phyloP scores from a whole-genome alignment of 768 basidiomycete species.

The Boletus huronensis region DNA sequence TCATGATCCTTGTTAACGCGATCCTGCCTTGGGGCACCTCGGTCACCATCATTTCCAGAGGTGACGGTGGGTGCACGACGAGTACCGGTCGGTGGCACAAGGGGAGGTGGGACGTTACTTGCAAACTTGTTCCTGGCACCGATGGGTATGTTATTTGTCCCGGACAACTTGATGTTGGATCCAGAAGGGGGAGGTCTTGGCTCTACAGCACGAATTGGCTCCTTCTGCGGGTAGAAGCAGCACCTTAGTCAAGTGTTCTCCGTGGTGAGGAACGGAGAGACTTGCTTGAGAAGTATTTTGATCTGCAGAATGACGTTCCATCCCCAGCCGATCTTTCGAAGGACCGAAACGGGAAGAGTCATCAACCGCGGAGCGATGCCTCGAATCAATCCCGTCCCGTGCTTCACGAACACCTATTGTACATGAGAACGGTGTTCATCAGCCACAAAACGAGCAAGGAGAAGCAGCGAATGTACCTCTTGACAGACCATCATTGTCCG shows the following conservation, averaged over 20 bases:
- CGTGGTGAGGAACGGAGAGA: background rate
- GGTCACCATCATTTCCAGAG: slow-evolving; percentile 22
- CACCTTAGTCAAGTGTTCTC: background rate
- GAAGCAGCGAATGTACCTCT: slow-evolving; percentile 9
- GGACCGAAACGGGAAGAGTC: slow-evolving; percentile 12
- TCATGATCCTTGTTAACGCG: slow-evolving; percentile 21
- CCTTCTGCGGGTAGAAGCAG: slow-evolving; percentile 15
- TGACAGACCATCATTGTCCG: slow-evolving; percentile 17
- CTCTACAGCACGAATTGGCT: slow-evolving; percentile 13
- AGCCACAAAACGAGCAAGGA: background rate
- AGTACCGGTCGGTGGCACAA: background rate
- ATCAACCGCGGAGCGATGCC: slow-evolving; percentile 18
- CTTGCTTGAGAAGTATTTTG: slow-evolving; percentile 17
- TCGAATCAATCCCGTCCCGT: slow-evolving; percentile 16
- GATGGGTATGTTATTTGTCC: slow-evolving; percentile 33
- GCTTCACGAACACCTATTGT: slow-evolving; percentile 17
- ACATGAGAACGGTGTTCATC: background rate
- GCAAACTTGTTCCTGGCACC: slow-evolving; percentile 28
- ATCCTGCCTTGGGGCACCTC: slow-evolving; percentile 14
- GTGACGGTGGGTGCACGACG: background rate
- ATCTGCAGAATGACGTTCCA: slow-evolving; percentile 21
- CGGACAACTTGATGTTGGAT: slow-evolving; percentile 27
- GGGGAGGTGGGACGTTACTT: background rate
- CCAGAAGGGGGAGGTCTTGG: slow-evolving; percentile 11
- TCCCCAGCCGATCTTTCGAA: slow-evolving; percentile 15